Evolutionary conservation across 1,284 basidiomycete genomes (phyloP), one percentile per base, ranked within the genome.

Genomic region (Trichosporon asahii): DNA sequence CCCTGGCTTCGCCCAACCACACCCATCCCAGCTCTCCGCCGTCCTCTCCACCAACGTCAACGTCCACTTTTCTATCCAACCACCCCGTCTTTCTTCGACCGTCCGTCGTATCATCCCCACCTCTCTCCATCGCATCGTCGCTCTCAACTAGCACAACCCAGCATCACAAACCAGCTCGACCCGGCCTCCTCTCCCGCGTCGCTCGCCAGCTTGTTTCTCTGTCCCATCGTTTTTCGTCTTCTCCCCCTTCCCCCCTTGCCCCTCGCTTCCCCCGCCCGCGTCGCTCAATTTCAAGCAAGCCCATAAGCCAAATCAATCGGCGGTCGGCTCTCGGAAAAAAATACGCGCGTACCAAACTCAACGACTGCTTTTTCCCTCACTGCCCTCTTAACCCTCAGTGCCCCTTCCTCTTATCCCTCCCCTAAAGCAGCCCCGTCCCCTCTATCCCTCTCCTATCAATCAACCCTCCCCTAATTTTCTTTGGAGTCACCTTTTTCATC

Each of bases 401-500:
- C 57, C 57, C 57, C 29, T 31, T 61, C 29, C 29, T 31, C 57
- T 33, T 33, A 61, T 33, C 57, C 57, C 57, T 61, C 57, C 57
- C 57, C 57, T 61, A 61, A 31, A 61, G 27, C 27, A 61, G 57
- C 27, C 57, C 57, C 57, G 27, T 61, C 49, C 49, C 49, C 49
- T 53, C 49, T 25, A 53, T 53, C 57, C 57, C 57, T 61, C 57
- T 29, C n/a, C 57, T 31, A 61, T 61, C 29, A 31, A 61, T 31
- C 57, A 61, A 31, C 57, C 57, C 57, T 61, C 27, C n/a, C 57
- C 57, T 61, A 61, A 61, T 33, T 31, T 31, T 61, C 57, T 31
- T 61, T 61, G 57, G 57, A 61, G 57, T 61, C 57, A 61, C 57
- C 57, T 61, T 61, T 57, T 61, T 61, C 57, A 61, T 61, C 57